Evolutionary conservation across 2,329 filamentous ascomycete genomes (phyloP).

Genomic region (Pestalotiopsis sp.): DNA sequence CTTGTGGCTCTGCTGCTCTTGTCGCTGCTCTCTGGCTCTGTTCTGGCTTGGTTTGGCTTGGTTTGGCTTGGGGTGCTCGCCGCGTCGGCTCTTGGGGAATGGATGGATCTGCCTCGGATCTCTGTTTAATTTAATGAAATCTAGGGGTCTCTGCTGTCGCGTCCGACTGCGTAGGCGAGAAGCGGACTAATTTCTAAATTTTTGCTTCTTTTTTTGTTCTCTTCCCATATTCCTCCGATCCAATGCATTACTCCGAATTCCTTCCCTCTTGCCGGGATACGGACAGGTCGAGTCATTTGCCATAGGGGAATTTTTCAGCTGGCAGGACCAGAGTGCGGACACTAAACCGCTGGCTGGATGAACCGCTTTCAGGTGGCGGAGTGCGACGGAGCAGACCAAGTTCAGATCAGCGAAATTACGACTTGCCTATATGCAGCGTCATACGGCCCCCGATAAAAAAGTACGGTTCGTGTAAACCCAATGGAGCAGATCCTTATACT

Average conservation of each 20-base stretch:
- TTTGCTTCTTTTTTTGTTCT: not conserved
- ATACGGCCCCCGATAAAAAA: not conserved
- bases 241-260: not conserved
- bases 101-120: slow-evolving; percentile 5
- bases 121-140: slow-evolving; percentile 11
- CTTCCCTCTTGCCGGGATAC: not conserved
- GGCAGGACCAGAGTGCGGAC: not conserved
- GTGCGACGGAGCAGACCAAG: not conserved
- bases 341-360: not conserved
- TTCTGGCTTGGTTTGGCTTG: not conserved
- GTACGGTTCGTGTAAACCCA: not conserved
- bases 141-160: not conserved
- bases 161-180: not conserved
- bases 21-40: not conserved
- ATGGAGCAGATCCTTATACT: not conserved
- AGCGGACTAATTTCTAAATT: not conserved
- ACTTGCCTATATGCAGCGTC: slow-evolving; percentile 3
- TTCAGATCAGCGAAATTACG: slow-evolving; percentile 2
- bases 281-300: not conserved
- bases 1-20: not conserved
- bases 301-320: not conserved
- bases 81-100: slow-evolving; percentile 7
- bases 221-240: not conserved
- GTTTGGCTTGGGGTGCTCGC: slow-evolving; percentile 1
- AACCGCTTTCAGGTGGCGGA: slow-evolving; percentile 2